phyloP scores from a whole-genome alignment of 495 filamentous ascomycete species.

The Xylaria sp. region DNA sequence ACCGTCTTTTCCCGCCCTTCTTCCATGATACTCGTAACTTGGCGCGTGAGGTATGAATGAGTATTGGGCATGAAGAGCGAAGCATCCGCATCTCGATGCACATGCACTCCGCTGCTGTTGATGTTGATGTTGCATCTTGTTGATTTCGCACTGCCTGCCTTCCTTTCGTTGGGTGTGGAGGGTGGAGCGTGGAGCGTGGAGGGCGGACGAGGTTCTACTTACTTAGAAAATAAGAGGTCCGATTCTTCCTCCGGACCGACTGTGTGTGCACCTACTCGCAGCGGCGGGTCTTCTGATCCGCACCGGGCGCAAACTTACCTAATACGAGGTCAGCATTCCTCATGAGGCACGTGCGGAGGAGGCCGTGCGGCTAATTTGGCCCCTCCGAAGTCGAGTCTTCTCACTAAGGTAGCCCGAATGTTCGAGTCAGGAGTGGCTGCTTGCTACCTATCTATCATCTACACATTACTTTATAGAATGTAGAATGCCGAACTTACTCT shows the following conservation, averaged over 20 bases:
- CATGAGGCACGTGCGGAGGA: background rate
- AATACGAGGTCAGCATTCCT: background rate
- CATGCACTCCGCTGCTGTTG: background rate
- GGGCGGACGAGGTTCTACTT: background rate
- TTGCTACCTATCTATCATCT: too few relatives aligned
- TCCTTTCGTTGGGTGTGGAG: too few relatives aligned
- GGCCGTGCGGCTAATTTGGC: background rate
- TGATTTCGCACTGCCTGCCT: background rate
- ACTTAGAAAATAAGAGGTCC: too few relatives aligned
- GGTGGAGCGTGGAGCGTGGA: too few relatives aligned
- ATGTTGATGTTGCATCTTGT: background rate
- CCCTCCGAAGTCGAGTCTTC: background rate
- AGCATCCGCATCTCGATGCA: background rate
- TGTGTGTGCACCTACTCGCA: background rate
- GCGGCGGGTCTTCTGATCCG: background rate
- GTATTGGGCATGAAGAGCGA: too few relatives aligned
- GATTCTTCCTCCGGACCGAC: background rate
- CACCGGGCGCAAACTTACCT: background rate
- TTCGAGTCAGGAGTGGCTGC: background rate
- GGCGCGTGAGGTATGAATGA: too few relatives aligned
- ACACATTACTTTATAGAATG: background rate
- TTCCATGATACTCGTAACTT: background rate
- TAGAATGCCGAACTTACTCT: background rate
- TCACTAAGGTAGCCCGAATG: background rate
- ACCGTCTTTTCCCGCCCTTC: conserved; percentile 14